Base-by-base conservation (phyloP, 768 basidiomycete species). In the Agaricus subrufescens region DNA sequence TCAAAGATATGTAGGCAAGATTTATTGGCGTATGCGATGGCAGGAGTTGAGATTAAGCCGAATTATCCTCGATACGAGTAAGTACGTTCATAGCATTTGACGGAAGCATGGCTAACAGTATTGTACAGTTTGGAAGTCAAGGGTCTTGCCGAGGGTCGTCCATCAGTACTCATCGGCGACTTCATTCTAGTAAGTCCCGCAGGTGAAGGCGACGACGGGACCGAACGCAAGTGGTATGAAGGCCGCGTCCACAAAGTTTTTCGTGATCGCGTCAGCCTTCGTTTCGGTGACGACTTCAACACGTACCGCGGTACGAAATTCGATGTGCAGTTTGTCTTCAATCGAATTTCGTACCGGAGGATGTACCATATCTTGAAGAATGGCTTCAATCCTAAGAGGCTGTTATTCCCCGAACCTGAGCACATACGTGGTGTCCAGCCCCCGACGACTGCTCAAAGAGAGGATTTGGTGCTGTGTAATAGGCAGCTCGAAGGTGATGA, bases 121-220 rank as follows among this genome's bases (percentile, higher is more conserved):
- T 11, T 12, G 5, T 19, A 19, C 39, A 85, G 82, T 26, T 66
- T 85, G 4, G 54, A 68, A 31, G 82, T 86, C 8, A 72, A 79
- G 31, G 83, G 83, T 4, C 69, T 85, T 1, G 81, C 79, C 2
- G 82, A 85, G 66, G 79, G 79, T 48, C 72, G 83, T 3, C 84
- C 83, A 0, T 81, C 79, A 23, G 80, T 85, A 14, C 71, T 84
- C 15, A 73, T 82, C 15, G 84, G 83, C 50, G 73, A 78, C 64
- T 75, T 63, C 56, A 74, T 76, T 50, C 69, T 68, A 29, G 69
- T 75, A 56, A 71, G 67, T 59, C 65, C 61, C 44, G 43, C 62
- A 1, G 64, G 57, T 58, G 64, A 58, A 52, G 47, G 55, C 12
- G 60, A 61, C 53, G 65, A 57, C 29, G 48, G 61, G n/a, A 58